These are phyloP conservation scores for Basipetospora chlamydospora DNA, from an alignment of 2,329 filamentous ascomycete genomes.

Conservation along the genomic window DNA sequence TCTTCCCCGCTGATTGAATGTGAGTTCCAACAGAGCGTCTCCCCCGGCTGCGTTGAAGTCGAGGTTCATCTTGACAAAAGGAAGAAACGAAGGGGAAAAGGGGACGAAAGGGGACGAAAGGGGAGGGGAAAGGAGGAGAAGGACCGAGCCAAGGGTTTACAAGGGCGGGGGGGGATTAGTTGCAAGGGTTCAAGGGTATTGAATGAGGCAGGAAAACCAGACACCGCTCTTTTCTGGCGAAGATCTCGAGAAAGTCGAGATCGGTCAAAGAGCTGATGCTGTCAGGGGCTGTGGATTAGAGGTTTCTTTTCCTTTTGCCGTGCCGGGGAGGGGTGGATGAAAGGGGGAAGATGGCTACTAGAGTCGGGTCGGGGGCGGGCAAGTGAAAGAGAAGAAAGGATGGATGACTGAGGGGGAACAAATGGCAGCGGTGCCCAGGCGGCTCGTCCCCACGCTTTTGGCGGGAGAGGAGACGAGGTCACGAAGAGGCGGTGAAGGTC, in stretches of 20 bases:
- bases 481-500: slow-evolving; percentile 17
- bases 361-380: slow-evolving; percentile 5
- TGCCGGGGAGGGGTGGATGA: neutral
- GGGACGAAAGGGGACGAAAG: slow-evolving; percentile 15
- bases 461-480: slow-evolving; percentile 3
- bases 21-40: slow-evolving; percentile 46
- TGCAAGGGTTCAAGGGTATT: slow-evolving; percentile 19
- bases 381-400: too few species aligned
- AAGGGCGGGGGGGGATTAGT: slow-evolving; percentile 13
- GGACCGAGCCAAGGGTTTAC: too few species aligned
- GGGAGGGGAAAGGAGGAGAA: slow-evolving; percentile 17
- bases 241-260: slow-evolving; percentile 8
- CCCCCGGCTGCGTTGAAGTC: slow-evolving; percentile 40
- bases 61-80: slow-evolving; percentile 34
- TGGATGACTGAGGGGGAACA: slow-evolving; percentile 6
- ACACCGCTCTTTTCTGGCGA: slow-evolving; percentile 28
- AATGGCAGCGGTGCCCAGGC: slow-evolving; percentile 5
- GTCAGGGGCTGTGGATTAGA: slow-evolving; percentile 5
- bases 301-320: too few species aligned
- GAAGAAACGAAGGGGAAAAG: slow-evolving; percentile 5
- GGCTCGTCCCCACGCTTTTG: slow-evolving; percentile 3
- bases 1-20: slow-evolving; percentile 43
- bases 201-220: slow-evolving; percentile 20
- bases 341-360: slow-evolving; percentile 6
- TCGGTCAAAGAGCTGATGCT: slow-evolving; percentile 6